phyloP scores from a whole-genome alignment of 306 rosid species.

The Pyrus communis region DNA sequence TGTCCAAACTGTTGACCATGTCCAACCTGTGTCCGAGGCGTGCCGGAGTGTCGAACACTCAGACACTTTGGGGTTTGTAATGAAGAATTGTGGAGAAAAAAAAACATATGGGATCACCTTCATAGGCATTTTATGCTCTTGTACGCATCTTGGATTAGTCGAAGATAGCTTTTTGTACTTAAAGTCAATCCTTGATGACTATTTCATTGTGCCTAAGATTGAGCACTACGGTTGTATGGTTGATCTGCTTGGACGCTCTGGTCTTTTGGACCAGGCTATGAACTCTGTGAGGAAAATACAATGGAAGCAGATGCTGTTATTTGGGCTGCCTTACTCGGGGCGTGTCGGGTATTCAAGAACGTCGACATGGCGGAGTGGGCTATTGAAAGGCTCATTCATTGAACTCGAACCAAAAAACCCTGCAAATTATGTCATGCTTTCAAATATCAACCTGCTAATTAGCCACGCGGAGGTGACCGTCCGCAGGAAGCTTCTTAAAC shows the following conservation, averaged over 20 bases:
- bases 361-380: constrained; percentile 47
- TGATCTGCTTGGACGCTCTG: constrained; percentile 50
- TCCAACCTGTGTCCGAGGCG: no score
- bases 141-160: constrained; percentile 67
- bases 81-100: constrained; percentile 47
- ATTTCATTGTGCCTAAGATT: constrained; percentile 43
- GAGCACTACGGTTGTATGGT: constrained; percentile 61
- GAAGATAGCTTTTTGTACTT: constrained; percentile 46
- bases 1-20: no score
- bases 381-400: constrained; percentile 43
- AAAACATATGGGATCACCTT: constrained; percentile 47
- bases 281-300: constrained; percentile 50
- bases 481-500: neutral
- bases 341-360: constrained; percentile 38
- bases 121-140: constrained; percentile 58
- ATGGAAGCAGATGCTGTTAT: constrained; percentile 50
- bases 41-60: no score
- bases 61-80: no score
- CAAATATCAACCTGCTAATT: constrained; percentile 23
- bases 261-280: constrained; percentile 53
- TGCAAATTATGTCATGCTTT: constrained; percentile 64
- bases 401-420: constrained; percentile 77
- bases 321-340: constrained; percentile 47
- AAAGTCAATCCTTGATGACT: constrained; percentile 45
- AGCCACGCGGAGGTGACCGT: neutral